These are phyloP conservation scores for Coniferiporia sulphurascens DNA, from an alignment of 1,284 basidiomycete species.

Conservation along the genomic window DNA sequence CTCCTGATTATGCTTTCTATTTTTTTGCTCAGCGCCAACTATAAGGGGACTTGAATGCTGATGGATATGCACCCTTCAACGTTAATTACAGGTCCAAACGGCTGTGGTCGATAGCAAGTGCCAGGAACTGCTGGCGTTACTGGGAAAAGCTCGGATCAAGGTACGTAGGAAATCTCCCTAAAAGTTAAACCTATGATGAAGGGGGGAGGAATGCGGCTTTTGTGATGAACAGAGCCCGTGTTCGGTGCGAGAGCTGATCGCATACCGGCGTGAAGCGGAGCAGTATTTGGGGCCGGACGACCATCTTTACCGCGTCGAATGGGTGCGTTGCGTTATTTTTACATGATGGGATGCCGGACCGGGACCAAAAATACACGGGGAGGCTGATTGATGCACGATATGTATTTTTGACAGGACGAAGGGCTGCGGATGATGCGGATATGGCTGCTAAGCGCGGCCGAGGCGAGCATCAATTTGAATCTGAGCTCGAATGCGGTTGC, in stretches of 20 bases:
- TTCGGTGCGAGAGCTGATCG: constrained; percentile 78
- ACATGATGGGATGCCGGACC: neutral
- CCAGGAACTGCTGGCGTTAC: constrained; percentile 63
- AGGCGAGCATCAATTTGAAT: constrained; percentile 63
- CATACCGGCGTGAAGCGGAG: constrained; percentile 89
- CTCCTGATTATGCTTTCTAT: neutral
- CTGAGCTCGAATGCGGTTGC: neutral
- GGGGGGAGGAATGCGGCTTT: neutral
- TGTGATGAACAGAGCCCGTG: constrained; percentile 26
- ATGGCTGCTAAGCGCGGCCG: constrained; percentile 74
- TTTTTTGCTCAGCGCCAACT: neutral
- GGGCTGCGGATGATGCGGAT: constrained; percentile 63
- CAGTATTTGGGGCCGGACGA: constrained; percentile 83
- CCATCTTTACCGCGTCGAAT: constrained; percentile 88
- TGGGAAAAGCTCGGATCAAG: constrained; percentile 45
- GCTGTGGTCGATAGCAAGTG: constrained; percentile 72
- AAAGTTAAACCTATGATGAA: neutral
- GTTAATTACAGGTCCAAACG: constrained; percentile 65
- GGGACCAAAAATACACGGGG: neutral
- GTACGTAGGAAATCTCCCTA: constrained; percentile 19
- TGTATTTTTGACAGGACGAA: constrained; percentile 44
- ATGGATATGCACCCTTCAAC: neutral
- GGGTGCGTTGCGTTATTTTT: constrained; percentile 51
- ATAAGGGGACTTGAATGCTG: neutral
- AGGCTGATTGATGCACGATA: neutral